Conservation (phyloP, 805 yeast species). For the Wickerhamiella sorbophila region DNA sequence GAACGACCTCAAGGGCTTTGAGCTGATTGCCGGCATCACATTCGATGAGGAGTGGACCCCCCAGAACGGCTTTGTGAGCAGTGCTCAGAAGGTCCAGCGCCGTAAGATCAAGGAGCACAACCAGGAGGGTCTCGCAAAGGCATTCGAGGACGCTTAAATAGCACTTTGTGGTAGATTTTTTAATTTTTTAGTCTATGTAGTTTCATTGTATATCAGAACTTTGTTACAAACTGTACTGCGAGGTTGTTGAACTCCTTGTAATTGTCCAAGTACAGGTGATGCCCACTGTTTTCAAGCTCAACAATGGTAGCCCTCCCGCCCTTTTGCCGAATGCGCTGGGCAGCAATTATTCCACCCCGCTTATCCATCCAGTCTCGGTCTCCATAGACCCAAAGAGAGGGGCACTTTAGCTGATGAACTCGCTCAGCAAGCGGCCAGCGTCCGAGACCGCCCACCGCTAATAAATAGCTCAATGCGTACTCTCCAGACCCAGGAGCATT, state of each 20-base stretch:
- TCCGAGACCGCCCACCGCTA: conserved; percentile 88
- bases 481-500: conserved; percentile 86
- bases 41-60: conserved; percentile 95
- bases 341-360: conserved; percentile 28
- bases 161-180: neutral
- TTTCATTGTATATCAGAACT: too few species aligned
- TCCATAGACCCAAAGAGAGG: conserved; percentile 77
- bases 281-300: conserved; percentile 46
- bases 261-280: conserved; percentile 60
- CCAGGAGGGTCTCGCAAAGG: conserved; percentile 48
- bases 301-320: conserved; percentile 21
- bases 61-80: conserved; percentile 80
- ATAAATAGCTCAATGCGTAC: conserved; percentile 66
- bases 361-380: conserved; percentile 56
- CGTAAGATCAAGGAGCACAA: conserved; percentile 66
- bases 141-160: conserved; percentile 31
- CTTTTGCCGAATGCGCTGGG: conserved; percentile 13
- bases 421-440: conserved; percentile 51
- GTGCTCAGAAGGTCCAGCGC: conserved; percentile 94
- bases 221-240: conserved; percentile 34
- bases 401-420: conserved; percentile 38
- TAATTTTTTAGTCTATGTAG: neutral
- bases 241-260: conserved; percentile 37
- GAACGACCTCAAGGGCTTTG: conserved; percentile 76
- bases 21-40: conserved; percentile 64